These are phyloP conservation scores for Saururus chinensis DNA, from an alignment of 164 flowering plant species.

Conservation along the genomic window DNA sequence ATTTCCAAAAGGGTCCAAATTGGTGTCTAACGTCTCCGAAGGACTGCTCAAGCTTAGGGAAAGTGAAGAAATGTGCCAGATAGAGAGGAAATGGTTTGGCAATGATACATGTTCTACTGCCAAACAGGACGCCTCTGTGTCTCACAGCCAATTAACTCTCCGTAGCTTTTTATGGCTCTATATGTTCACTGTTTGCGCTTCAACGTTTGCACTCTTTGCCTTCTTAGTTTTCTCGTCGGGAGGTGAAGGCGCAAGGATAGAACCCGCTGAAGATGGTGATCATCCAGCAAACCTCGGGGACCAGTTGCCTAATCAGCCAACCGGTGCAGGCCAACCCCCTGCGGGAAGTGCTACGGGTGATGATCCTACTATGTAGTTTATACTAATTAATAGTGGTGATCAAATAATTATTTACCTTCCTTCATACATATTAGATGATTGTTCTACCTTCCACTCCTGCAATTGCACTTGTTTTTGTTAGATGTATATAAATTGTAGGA, in stretches of 20 bases:
- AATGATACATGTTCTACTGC: not conserved
- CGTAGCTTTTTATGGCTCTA: not conserved
- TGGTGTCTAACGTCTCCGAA: not conserved
- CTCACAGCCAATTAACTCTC: conserved; percentile 1
- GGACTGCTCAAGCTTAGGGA: not conserved
- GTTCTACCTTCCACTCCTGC: too few relatives aligned
- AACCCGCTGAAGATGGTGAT: too few relatives aligned
- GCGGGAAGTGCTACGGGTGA: too few relatives aligned
- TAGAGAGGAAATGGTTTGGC: conserved; percentile 7
- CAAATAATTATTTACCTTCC: too few relatives aligned
- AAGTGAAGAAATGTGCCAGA: not conserved
- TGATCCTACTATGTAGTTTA: too few relatives aligned
- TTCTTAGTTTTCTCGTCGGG: not conserved
- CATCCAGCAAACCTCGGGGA: too few relatives aligned
- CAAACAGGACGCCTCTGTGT: conserved; percentile 9
- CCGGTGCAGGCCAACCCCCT: too few relatives aligned
- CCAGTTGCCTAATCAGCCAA: too few relatives aligned
- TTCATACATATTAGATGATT: too few relatives aligned
- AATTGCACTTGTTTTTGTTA: too few relatives aligned
- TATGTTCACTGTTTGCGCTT: not conserved
- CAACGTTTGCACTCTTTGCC: not conserved
- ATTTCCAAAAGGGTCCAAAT: not conserved
- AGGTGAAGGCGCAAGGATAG: not conserved
- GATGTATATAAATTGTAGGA: too few relatives aligned
- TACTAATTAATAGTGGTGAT: too few relatives aligned